These are phyloP conservation scores for Fraxinus cuspidata DNA, from an alignment of 257 asterid species.

Conservation along the genomic window DNA sequence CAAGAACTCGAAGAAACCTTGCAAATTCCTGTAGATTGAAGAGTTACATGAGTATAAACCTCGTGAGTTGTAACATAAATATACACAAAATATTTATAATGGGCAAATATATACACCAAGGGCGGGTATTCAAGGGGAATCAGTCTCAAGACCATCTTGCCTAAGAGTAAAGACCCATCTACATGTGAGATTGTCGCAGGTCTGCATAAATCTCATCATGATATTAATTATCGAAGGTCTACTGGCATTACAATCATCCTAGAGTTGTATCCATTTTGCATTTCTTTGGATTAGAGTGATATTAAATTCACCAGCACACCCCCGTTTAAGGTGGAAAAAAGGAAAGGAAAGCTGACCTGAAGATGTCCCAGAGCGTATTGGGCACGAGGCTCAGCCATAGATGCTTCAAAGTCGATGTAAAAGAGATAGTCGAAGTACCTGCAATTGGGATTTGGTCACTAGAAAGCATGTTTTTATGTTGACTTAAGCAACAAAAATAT, in stretches of 20 bases:
- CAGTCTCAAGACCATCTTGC: background rate
- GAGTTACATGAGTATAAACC: background rate
- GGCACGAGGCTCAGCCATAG: constrained; percentile 93
- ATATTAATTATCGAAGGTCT: no score
- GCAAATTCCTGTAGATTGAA: constrained; percentile 27
- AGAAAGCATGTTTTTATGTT: background rate
- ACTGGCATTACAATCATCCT: no score
- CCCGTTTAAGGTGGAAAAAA: no score
- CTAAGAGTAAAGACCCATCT: background rate
- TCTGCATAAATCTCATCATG: no score
- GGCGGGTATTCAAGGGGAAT: background rate
- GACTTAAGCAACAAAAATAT: background rate
- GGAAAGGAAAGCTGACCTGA: constrained; percentile 43
- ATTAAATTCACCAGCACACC: no score
- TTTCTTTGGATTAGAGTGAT: no score
- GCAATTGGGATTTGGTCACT: constrained; percentile 38
- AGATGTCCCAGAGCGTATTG: constrained; percentile 71
- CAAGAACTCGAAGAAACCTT: constrained; percentile 27
- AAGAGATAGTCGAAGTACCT: constrained; percentile 95
- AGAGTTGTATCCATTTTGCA: no score
- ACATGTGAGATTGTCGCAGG: no score
- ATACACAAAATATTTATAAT: background rate
- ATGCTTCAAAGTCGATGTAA: constrained; percentile 92
- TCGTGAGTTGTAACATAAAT: background rate
- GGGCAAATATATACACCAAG: no score